These are phyloP conservation scores for Dryas octopetala DNA, from an alignment of 306 rosid genomes.

Conservation along the genomic window DNA sequence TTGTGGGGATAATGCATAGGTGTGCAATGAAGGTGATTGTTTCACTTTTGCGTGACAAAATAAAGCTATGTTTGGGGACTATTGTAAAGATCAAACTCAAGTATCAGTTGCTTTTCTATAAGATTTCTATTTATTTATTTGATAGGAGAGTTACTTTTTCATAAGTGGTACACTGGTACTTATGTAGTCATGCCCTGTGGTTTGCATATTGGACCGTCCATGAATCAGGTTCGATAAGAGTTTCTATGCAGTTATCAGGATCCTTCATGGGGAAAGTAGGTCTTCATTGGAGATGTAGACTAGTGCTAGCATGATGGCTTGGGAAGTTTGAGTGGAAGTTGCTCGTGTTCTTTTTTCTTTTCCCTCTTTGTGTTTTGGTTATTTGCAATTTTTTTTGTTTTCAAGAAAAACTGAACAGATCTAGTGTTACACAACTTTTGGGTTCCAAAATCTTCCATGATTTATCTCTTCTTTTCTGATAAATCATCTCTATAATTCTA, in stretches of 20 bases:
- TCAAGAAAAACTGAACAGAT: neutral
- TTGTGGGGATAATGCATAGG: neutral
- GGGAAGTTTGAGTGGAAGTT: too few species aligned
- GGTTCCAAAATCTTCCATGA: neutral
- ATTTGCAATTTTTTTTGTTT: neutral
- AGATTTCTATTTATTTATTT: neutral
- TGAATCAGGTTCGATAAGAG: neutral
- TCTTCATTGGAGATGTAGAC: too few species aligned
- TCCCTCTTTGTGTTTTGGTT: too few species aligned
- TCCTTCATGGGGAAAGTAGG: neutral
- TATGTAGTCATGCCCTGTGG: neutral
- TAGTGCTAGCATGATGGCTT: too few species aligned
- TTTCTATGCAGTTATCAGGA: neutral
- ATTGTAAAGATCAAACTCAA: neutral
- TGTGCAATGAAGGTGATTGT: neutral
- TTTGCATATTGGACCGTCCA: neutral
- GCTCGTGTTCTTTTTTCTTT: too few species aligned
- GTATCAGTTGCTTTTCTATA: neutral
- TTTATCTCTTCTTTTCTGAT: neutral
- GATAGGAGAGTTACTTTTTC: slow-evolving; percentile 1
- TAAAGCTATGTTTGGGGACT: neutral
- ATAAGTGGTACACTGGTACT: neutral
- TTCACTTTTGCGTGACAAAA: neutral
- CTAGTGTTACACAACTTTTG: neutral
- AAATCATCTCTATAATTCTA: neutral